These are phyloP conservation scores for Salinomyces thailandicus DNA, from an alignment of 2,329 filamentous ascomycete genomes.

Conservation along the genomic window DNA sequence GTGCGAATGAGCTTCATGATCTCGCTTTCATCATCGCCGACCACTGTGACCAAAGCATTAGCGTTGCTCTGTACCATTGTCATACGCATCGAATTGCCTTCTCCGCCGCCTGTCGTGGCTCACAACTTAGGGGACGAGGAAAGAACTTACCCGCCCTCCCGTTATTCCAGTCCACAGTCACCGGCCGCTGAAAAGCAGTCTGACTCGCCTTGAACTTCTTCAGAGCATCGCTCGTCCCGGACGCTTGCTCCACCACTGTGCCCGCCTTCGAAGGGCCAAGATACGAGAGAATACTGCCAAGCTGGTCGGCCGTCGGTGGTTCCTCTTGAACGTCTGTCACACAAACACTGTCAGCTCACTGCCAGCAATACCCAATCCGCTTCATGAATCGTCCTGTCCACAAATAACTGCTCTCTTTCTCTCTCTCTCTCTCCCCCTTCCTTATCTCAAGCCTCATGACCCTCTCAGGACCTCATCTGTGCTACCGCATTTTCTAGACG, in stretches of 20 bases:
- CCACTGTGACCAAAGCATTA: too few relatives aligned
- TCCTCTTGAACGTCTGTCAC: constrained; percentile 62
- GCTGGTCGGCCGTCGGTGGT: constrained; percentile 69
- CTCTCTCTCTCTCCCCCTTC: background rate
- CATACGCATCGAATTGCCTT: background rate
- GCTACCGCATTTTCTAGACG: constrained; percentile 5
- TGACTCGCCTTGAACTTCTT: constrained; percentile 62
- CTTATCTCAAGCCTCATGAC: background rate
- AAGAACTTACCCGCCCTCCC: constrained; percentile 58
- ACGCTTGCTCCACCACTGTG: constrained; percentile 65
- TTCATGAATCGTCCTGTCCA: background rate
- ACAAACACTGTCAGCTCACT: too few relatives aligned
- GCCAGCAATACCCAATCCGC: background rate
- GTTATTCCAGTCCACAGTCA: constrained; percentile 92
- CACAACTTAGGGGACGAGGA: too few relatives aligned
- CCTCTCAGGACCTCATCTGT: too few relatives aligned
- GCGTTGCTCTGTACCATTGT: too few relatives aligned
- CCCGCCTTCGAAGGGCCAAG: constrained; percentile 51
- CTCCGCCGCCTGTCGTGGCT: background rate
- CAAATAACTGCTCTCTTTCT: background rate
- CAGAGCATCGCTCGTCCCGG: constrained; percentile 64
- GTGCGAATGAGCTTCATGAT: constrained; percentile 68
- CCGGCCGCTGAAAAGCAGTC: constrained; percentile 60
- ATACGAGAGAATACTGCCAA: constrained; percentile 76
- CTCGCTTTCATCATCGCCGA: constrained; percentile 74